Evolutionary conservation across 2,329 filamentous ascomycete genomes (phyloP).

Genomic region (Dactylella cylindrospora): DNA sequence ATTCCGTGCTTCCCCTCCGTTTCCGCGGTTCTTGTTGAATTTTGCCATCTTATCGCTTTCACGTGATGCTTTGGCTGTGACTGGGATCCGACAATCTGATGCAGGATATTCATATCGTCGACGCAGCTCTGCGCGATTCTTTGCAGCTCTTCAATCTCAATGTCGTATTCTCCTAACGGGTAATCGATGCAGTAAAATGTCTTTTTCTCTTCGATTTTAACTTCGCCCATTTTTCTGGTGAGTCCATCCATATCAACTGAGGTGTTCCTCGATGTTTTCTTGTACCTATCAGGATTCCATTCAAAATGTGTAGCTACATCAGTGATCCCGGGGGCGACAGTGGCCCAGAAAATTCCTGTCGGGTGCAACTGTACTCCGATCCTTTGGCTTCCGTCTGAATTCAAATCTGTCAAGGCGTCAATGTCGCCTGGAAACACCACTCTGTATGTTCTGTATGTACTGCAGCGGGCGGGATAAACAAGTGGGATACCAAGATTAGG

Average conservation of each 20-base stretch:
- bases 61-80: slow-evolving; percentile 11
- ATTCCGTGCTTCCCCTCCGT: too few species aligned
- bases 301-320: too few species aligned
- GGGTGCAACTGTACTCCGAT: slow-evolving; percentile 30
- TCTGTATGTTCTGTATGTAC: slow-evolving; percentile 23
- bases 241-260: too few species aligned
- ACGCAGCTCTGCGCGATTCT: slow-evolving; percentile 13
- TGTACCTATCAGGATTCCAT: too few species aligned
- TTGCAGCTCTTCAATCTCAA: slow-evolving; percentile 25
- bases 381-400: slow-evolving; percentile 26
- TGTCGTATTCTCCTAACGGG: too few species aligned
- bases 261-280: too few species aligned
- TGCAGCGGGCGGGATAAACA: slow-evolving; percentile 28
- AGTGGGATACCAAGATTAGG: slow-evolving; percentile 26
- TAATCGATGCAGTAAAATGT: too few species aligned
- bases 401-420: slow-evolving; percentile 14
- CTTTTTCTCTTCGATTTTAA: too few species aligned
- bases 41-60: slow-evolving; percentile 19
- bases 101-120: slow-evolving; percentile 9
- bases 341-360: slow-evolving; percentile 25
- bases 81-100: slow-evolving; percentile 12
- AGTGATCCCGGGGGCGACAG: too few species aligned
- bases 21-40: too few species aligned
- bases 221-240: too few species aligned
- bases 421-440: slow-evolving; percentile 36